Percentiles rank a stretch among this genome's conserved stretches.
Conservation (phyloP, 306 rosid species). For the Calophaca sinica region DNA sequence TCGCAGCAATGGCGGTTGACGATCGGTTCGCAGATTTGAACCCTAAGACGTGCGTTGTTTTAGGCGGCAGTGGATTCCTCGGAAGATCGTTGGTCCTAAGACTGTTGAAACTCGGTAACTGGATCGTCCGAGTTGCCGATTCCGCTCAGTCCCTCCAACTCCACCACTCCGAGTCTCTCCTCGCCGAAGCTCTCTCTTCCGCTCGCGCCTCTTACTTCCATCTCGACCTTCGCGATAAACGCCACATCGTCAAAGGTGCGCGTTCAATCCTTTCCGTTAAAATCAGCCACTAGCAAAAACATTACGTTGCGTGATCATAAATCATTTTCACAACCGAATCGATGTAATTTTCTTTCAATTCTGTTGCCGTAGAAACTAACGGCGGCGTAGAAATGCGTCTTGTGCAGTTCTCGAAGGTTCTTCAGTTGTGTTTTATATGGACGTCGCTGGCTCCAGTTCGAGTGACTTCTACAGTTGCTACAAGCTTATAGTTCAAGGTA, state of each 20-base stretch:
- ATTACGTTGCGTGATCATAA: not conserved
- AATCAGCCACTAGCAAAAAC: not conserved
- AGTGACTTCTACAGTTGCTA: constrained; percentile 65
- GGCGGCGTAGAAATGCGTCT: constrained; percentile 28
- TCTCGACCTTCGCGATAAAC: constrained; percentile 66
- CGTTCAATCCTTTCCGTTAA: not conserved
- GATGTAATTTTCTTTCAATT: constrained; percentile 8
- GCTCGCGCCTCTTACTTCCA: constrained; percentile 75
- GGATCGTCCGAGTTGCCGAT: constrained; percentile 89
- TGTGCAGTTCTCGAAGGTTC: constrained; percentile 81
- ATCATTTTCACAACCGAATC: not conserved
- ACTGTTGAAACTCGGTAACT: constrained; percentile 66
- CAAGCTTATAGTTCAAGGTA: constrained; percentile 81
- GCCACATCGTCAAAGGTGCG: constrained; percentile 58
- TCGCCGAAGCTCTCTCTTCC: constrained; percentile 63
- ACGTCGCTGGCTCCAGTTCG: constrained; percentile 51
- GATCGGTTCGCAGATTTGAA: constrained; percentile 63
- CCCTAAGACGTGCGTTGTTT: constrained; percentile 76
- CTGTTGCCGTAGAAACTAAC: constrained; percentile 35
- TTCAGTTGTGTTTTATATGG: constrained; percentile 79
- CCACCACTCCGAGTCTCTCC: constrained; percentile 61
- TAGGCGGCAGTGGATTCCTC: constrained; percentile 81
- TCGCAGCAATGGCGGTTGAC: constrained; percentile 62
- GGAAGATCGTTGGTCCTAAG: constrained; percentile 75
- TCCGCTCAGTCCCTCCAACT: constrained; percentile 63